These are phyloP conservation scores for Carallia pectinifolia DNA, from an alignment of 345 rosid genomes.

Conservation along the genomic window DNA sequence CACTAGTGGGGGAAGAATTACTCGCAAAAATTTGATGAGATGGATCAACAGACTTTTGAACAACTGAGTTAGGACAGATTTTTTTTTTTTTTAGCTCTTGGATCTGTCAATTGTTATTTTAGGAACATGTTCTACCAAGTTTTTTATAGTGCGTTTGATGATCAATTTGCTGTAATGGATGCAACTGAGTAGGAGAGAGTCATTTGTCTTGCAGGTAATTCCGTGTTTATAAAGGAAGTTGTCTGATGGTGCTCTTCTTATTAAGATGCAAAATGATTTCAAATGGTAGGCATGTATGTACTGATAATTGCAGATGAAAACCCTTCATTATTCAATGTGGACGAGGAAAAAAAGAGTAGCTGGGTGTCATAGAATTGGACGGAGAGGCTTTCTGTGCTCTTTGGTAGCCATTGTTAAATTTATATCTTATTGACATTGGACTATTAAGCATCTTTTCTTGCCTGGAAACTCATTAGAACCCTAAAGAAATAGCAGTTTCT, in stretches of 20 bases:
- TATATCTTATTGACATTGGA: background rate
- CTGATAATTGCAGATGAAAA: conserved; percentile 3
- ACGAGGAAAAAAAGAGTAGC: background rate
- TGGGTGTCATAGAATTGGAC: background rate
- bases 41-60: conserved; percentile 57
- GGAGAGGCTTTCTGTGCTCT: background rate
- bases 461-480: too few relatives aligned
- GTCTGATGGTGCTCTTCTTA: conserved; percentile 7
- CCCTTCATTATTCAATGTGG: background rate
- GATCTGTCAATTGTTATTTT: conserved; percentile 24
- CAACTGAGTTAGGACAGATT: conserved; percentile 48
- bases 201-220: conserved; percentile 67
- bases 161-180: conserved; percentile 86
- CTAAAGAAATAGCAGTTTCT: too few relatives aligned
- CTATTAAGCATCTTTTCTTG: background rate
- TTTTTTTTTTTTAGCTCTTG: conserved; percentile 21
- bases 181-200: conserved; percentile 67
- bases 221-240: conserved; percentile 9
- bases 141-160: conserved; percentile 74
- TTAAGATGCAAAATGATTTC: background rate
- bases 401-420: background rate
- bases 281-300: background rate
- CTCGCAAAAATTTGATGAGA: conserved; percentile 74
- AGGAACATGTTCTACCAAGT: conserved; percentile 72
- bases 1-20: conserved; percentile 77